Conservation (phyloP, 139 green algal genomes). For the Pseudopediastrum boryanum region DNA sequence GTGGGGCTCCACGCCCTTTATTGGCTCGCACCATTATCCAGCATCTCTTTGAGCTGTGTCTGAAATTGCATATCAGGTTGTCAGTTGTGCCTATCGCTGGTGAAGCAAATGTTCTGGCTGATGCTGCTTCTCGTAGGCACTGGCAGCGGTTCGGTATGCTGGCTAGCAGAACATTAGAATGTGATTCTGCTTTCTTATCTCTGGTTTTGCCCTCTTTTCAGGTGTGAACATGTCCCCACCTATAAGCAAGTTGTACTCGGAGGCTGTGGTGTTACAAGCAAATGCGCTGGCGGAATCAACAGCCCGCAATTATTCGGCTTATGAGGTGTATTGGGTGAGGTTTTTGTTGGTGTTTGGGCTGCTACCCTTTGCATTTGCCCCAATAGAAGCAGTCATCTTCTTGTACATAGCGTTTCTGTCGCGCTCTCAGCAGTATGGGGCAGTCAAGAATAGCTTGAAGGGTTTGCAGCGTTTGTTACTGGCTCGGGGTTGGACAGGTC, state of each 20-base stretch:
- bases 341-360: conserved; percentile 4
- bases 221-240: not conserved
- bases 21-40: not conserved
- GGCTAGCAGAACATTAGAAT: not conserved
- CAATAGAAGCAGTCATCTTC: not conserved
- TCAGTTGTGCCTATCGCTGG: not conserved
- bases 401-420: not conserved
- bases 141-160: not conserved
- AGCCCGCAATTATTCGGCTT: not conserved
- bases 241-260: not conserved
- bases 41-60: not conserved
- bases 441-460: not conserved
- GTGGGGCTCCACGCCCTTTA: not conserved
- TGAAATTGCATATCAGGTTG: not conserved
- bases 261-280: not conserved
- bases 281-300: not conserved
- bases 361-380: not conserved
- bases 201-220: not conserved
- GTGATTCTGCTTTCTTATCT: not conserved
- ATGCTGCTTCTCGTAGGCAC: not conserved
- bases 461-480: conserved; percentile 3
- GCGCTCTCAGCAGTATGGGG: not conserved
- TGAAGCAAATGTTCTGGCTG: not conserved
- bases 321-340: conserved; percentile 10
- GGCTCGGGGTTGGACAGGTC: not conserved